Evolutionary conservation across 202 grass and related monocot genomes (phyloP).

Genomic region (Eragrostis tef): DNA sequence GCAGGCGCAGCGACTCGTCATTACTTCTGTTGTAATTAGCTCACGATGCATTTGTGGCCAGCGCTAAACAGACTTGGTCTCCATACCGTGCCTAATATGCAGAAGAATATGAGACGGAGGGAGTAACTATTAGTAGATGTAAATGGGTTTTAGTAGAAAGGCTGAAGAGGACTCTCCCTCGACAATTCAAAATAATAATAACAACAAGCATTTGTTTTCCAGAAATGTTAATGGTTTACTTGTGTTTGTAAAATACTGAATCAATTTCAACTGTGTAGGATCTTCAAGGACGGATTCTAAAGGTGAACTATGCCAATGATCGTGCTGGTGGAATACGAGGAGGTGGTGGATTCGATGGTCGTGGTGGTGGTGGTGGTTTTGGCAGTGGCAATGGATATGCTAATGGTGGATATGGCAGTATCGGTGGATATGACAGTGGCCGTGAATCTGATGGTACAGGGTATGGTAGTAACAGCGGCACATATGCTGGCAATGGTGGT

Average conservation of each 20-base stretch:
- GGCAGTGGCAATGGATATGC: slow-evolving; percentile 4
- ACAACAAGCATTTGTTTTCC: neutral
- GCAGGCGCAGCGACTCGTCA: too few relatives aligned
- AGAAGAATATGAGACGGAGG: too few relatives aligned
- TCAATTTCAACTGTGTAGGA: slow-evolving; percentile 58
- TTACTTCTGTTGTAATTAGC: too few relatives aligned
- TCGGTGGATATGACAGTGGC: slow-evolving; percentile 11
- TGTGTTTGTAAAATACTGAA: slow-evolving; percentile 8
- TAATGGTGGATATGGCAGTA: neutral
- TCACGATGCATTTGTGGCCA: too few relatives aligned
- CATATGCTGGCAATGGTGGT: neutral
- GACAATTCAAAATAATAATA: neutral
- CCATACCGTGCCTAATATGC: too few relatives aligned
- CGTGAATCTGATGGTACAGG: slow-evolving; percentile 7
- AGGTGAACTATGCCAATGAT: slow-evolving; percentile 68
- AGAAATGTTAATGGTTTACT: slow-evolving; percentile 3
- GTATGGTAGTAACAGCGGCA: neutral
- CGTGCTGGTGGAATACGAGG: slow-evolving; percentile 33
- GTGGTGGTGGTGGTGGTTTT: neutral
- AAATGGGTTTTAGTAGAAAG: neutral
- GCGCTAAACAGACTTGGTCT: too few relatives aligned
- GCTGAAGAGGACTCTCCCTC: neutral
- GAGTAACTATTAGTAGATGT: neutral
- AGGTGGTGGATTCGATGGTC: neutral
- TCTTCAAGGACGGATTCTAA: slow-evolving; percentile 75